phyloP scores from a whole-genome alignment of 495 filamentous ascomycete species.

The Aspergillus biplanus region DNA sequence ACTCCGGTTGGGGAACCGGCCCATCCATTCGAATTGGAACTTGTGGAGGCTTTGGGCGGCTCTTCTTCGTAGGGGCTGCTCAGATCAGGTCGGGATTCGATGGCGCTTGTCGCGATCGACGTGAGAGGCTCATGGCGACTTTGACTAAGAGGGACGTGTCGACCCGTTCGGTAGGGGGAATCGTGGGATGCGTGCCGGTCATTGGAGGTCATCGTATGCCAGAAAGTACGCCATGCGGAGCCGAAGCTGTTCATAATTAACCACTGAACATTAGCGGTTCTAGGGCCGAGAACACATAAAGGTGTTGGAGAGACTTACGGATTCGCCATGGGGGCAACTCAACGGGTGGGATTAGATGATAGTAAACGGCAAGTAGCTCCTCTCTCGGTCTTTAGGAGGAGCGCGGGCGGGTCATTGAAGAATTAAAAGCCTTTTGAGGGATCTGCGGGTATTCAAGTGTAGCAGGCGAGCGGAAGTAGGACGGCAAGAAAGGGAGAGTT shows the following conservation, averaged over 20 bases:
- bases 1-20: slow-evolving; percentile 62
- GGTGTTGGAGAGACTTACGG: slow-evolving; percentile 22
- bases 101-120: slow-evolving; percentile 75
- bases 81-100: slow-evolving; percentile 77
- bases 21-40: slow-evolving; percentile 57
- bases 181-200: slow-evolving; percentile 81
- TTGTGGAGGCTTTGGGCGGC: slow-evolving; percentile 55
- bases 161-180: slow-evolving; percentile 82
- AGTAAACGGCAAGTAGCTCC: slow-evolving; percentile 13
- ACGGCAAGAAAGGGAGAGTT: slow-evolving; percentile 19
- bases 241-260: slow-evolving; percentile 53
- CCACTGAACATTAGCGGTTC: slow-evolving; percentile 2
- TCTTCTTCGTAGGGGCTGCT: slow-evolving; percentile 76
- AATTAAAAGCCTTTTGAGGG: slow-evolving; percentile 7
- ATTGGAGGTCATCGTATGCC: slow-evolving; percentile 91
- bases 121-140: slow-evolving; percentile 73
- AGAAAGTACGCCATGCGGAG: slow-evolving; percentile 75
- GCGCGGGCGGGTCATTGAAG: slow-evolving; percentile 25
- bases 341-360: not conserved
- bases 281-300: not conserved
- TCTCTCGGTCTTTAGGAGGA: slow-evolving; percentile 17
- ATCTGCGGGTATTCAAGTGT: slow-evolving; percentile 25
- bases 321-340: slow-evolving; percentile 28
- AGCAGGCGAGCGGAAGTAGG: slow-evolving; percentile 15
- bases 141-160: slow-evolving; percentile 76